phyloP scores from a whole-genome alignment of 2,329 filamentous ascomycete species.

The Byssothecium circinans region DNA sequence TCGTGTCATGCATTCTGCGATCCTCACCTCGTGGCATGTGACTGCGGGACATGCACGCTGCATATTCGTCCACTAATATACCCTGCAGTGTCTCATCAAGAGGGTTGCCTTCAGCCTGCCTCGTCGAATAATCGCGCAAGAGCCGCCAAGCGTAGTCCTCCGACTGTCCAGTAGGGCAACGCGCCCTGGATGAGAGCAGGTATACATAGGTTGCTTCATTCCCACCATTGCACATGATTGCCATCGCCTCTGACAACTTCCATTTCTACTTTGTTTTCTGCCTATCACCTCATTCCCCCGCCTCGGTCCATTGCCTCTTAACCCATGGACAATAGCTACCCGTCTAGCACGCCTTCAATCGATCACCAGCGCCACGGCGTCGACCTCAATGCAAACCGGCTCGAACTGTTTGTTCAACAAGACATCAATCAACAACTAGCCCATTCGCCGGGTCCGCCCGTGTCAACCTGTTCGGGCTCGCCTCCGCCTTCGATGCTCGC shows the following conservation, averaged over 20 bases:
- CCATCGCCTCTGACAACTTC: not conserved
- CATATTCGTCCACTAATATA: not conserved
- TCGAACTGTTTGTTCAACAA: slow-evolving; percentile 9
- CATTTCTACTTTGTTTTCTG: not conserved
- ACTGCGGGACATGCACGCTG: slow-evolving; percentile 1
- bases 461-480: slow-evolving; percentile 15
- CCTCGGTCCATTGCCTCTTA: too few relatives aligned
- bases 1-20: slow-evolving; percentile 4
- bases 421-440: slow-evolving; percentile 11
- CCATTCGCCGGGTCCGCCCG: slow-evolving; percentile 9
- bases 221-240: not conserved
- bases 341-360: slow-evolving; percentile 1
- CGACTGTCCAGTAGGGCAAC: slow-evolving; percentile 5
- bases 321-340: slow-evolving; percentile 6
- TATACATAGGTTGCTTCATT: slow-evolving; percentile 13
- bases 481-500: slow-evolving; percentile 5
- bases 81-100: slow-evolving; percentile 4
- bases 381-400: slow-evolving; percentile 2
- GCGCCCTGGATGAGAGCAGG: not conserved
- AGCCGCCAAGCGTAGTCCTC: slow-evolving; percentile 8
- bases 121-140: slow-evolving; percentile 15
- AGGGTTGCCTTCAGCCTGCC: slow-evolving; percentile 11
- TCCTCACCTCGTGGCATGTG: slow-evolving; percentile 11
- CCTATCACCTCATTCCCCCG: not conserved
- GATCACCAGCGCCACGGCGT: slow-evolving; percentile 3